A percentile compares a stretch with the other conserved stretches of the same genome.
Conservation (phyloP, 768 basidiomycete species). For the Boletus sp. region DNA sequence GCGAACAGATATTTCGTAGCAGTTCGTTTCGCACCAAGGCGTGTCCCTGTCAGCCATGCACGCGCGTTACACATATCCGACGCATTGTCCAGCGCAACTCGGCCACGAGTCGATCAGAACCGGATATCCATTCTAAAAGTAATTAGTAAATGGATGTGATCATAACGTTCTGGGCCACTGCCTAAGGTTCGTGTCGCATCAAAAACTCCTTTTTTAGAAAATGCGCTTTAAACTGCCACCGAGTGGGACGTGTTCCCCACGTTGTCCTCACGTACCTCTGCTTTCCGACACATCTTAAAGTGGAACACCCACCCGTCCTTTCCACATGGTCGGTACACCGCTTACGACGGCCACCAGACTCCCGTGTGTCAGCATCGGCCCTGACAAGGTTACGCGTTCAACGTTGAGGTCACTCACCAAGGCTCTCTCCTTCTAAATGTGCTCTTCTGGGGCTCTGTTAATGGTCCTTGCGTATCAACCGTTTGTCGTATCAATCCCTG, state of each 20-base stretch:
- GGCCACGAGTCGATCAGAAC: conserved; percentile 12
- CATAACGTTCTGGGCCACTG: background rate
- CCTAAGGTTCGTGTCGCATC: background rate
- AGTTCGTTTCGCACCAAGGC: background rate
- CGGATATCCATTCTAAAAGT: background rate
- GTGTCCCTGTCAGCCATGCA: conserved; percentile 9
- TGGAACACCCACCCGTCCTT: background rate
- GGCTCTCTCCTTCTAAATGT: background rate
- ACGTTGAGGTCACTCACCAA: background rate
- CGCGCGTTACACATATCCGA: background rate
- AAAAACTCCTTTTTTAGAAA: background rate
- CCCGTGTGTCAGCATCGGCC: background rate
- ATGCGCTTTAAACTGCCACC: background rate
- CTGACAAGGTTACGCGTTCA: background rate
- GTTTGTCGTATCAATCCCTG: background rate
- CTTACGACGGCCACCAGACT: background rate
- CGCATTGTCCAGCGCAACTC: background rate
- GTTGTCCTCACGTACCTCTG: background rate
- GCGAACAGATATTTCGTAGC: background rate
- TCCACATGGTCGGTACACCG: background rate
- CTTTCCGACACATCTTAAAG: background rate
- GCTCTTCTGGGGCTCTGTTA: background rate
- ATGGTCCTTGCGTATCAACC: background rate
- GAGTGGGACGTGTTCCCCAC: background rate
- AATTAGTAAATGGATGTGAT: background rate